Evolutionary conservation across 371 early-diverging fungal genomes (phyloP).

Genomic region (Apophysomyces variabilis): DNA sequence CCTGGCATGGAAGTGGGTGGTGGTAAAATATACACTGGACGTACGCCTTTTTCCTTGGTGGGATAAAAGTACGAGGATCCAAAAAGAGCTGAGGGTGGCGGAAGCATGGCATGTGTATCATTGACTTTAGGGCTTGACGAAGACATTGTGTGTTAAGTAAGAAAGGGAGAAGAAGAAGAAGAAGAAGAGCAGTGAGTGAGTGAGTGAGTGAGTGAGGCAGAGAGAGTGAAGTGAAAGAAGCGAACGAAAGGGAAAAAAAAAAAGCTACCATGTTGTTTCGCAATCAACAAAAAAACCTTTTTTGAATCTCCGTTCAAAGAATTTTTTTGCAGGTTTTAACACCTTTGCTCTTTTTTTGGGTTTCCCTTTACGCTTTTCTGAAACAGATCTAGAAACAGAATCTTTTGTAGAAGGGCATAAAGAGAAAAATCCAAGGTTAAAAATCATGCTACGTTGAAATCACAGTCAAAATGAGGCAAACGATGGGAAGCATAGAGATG

Average conservation of each 20-base stretch:
- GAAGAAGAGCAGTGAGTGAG: background rate
- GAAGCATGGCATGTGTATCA: constrained; percentile 6
- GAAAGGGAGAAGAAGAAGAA: background rate
- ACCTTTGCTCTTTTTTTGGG: background rate
- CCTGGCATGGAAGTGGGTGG: constrained; percentile 47
- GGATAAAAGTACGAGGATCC: constrained; percentile 6
- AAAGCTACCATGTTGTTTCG: background rate
- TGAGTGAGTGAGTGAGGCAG: no score
- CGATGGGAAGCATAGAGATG: no score
- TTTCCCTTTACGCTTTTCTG: no score
- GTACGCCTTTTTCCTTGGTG: constrained; percentile 8
- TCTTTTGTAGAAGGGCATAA: background rate
- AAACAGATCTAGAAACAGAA: background rate
- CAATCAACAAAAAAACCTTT: constrained; percentile 4
- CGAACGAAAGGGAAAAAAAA: constrained; percentile 4
- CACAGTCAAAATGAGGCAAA: no score
- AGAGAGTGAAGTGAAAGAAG: no score
- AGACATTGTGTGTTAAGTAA: background rate
- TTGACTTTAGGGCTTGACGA: background rate
- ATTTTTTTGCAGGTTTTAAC: background rate
- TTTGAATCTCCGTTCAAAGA: constrained; percentile 5
- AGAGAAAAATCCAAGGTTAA: no score
- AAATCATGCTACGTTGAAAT: no score
- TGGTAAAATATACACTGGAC: constrained; percentile 45
- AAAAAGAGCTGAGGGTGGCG: constrained; percentile 8